phyloP scores from a whole-genome alignment of 2,329 filamentous ascomycete species.

The Ophiocordyceps camponoti-leonardi region DNA sequence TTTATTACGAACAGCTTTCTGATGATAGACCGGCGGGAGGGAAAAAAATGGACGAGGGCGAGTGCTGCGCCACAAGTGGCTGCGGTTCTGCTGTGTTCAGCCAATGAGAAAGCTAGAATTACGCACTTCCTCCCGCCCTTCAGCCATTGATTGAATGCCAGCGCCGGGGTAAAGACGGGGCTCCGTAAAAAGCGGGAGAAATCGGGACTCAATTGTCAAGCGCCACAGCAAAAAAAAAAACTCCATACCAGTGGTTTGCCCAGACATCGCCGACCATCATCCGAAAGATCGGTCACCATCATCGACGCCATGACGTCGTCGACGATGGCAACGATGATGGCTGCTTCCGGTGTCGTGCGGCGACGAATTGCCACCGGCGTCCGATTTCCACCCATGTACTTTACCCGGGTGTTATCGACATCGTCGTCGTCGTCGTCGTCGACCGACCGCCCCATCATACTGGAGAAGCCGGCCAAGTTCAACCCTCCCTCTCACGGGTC shows the following conservation, averaged over 20 bases:
- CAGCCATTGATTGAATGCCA: not conserved
- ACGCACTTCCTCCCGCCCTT: not conserved
- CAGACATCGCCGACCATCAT: not conserved
- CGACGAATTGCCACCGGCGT: conserved; percentile 20
- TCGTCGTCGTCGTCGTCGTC: conserved; percentile 7
- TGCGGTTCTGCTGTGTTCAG: not conserved
- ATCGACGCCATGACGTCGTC: conserved; percentile 18
- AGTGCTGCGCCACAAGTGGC: not conserved
- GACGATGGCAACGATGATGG: conserved; percentile 24
- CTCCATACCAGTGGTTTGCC: not conserved
- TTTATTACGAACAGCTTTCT: too few relatives aligned
- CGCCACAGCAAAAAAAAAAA: not conserved
- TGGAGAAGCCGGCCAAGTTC: conserved; percentile 80
- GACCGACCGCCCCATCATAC: conserved; percentile 42
- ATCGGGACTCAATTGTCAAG: not conserved
- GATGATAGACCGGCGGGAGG: not conserved
- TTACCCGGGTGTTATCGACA: conserved; percentile 18
- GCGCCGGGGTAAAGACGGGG: not conserved
- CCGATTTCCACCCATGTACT: conserved; percentile 14
- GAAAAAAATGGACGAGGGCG: not conserved
- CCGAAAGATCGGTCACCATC: not conserved
- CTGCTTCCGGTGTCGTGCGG: conserved; percentile 41
- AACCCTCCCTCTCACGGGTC: conserved; percentile 80
- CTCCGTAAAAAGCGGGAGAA: not conserved
- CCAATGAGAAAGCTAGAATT: not conserved